These are phyloP conservation scores for Hypomyces rosellus DNA, from an alignment of 2,329 filamentous ascomycete species.

Conservation along the genomic window DNA sequence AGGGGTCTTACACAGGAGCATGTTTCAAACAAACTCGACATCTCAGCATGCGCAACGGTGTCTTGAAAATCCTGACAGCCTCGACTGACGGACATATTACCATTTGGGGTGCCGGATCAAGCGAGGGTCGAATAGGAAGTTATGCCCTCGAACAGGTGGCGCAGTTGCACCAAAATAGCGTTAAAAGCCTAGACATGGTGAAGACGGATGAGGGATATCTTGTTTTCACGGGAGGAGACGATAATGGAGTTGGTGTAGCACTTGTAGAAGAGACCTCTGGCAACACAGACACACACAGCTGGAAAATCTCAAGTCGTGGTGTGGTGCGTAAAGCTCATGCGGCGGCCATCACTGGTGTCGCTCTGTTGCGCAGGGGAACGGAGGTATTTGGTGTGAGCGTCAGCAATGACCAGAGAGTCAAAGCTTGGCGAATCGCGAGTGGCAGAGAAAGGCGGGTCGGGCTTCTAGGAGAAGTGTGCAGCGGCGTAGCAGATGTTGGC, in stretches of 20 bases:
- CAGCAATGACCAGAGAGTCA: conserved; percentile 58
- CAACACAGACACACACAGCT: conserved; percentile 14
- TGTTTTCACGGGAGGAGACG: conserved; percentile 77
- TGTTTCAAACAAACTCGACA: conserved; percentile 65
- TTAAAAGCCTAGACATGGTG: conserved; percentile 58
- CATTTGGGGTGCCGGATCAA: conserved; percentile 23
- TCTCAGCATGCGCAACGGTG: conserved; percentile 25
- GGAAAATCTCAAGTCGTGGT: conserved; percentile 18
- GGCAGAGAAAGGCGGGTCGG: conserved; percentile 23
- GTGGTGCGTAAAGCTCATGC: conserved; percentile 54
- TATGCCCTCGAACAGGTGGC: conserved; percentile 27
- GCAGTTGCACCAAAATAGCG: conserved; percentile 70
- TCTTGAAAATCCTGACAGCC: conserved; percentile 53
- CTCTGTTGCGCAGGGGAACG: conserved; percentile 24
- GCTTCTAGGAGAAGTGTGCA: conserved; percentile 46
- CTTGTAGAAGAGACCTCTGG: conserved; percentile 18
- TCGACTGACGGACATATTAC: conserved; percentile 73
- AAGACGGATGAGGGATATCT: conserved; percentile 31
- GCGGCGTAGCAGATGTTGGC: conserved; percentile 55
- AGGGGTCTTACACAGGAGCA: conserved; percentile 59
- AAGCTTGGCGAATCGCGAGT: conserved; percentile 42
- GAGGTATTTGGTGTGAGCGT: conserved; percentile 35
- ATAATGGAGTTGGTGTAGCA: conserved; percentile 67
- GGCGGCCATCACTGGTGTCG: conserved; percentile 60
- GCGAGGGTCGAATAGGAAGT: conserved; percentile 3